A percentile compares a stretch with the other conserved stretches of the same genome.
Evolutionary conservation across 164 flowering plant species (phyloP).

Genomic region (Cinnamomum micranthum): DNA sequence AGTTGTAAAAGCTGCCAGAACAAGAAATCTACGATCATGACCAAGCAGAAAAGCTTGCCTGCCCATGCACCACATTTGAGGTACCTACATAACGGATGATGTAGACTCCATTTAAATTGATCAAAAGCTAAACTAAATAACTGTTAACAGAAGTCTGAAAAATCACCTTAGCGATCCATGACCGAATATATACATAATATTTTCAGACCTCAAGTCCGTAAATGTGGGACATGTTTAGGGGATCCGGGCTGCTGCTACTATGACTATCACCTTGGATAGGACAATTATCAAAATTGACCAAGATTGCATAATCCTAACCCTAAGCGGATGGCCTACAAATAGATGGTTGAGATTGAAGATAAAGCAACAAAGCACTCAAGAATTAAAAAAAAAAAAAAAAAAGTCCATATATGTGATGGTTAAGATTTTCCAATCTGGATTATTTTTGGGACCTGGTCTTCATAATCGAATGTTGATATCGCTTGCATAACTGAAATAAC

Average conservation of each 20-base stretch:
- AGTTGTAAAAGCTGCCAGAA: constrained; percentile 66
- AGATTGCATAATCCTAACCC: not conserved
- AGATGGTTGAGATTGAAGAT: not conserved
- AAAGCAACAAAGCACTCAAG: not conserved
- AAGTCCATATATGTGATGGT: not conserved
- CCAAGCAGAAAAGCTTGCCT: constrained; percentile 89
- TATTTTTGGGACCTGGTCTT: not conserved
- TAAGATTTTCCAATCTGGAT: not conserved
- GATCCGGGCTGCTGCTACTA: not conserved
- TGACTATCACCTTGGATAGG: too few species aligned
- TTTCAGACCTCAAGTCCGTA: not conserved
- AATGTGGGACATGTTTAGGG: not conserved
- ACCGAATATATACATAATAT: not conserved
- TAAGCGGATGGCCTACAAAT: not conserved
- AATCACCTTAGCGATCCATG: not conserved
- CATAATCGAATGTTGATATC: not conserved
- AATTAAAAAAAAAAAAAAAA: too few species aligned
- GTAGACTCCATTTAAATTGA: not conserved
- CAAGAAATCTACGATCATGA: constrained; percentile 77
- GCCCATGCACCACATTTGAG: constrained; percentile 95
- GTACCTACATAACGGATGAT: constrained; percentile 38
- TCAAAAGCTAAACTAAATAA: not conserved
- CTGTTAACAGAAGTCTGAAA: not conserved
- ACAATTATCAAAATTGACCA: not conserved
- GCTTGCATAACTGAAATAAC: not conserved